Evolutionary conservation across 164 flowering plant species (phyloP).

Genomic region (Platanus orientalis): DNA sequence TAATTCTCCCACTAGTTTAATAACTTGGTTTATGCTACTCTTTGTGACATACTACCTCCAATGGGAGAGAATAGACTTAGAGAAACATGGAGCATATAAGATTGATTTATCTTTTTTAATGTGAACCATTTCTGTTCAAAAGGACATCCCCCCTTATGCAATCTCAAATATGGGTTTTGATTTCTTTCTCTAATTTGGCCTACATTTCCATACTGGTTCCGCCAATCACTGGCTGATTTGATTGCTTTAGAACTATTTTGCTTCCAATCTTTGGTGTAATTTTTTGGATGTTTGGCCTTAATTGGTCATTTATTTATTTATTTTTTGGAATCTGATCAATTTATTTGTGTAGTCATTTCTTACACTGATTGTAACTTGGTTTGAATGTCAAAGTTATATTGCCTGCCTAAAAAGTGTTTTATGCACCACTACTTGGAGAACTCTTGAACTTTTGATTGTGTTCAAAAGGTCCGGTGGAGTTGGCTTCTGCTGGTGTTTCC

Average conservation of each 20-base stretch:
- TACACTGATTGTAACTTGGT: constrained; percentile 11
- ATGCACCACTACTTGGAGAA: not conserved
- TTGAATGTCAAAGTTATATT: not conserved
- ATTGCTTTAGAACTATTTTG: not conserved
- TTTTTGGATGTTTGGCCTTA: not conserved
- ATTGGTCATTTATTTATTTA: not conserved
- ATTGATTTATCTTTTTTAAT: too few species aligned
- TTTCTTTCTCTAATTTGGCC: not conserved
- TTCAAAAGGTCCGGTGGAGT: constrained; percentile 69
- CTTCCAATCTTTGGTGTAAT: not conserved
- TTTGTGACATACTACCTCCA: too few species aligned
- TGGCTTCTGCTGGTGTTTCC: constrained; percentile 97
- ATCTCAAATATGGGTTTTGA: not conserved
- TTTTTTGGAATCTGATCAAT: not conserved
- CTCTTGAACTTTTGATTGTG: not conserved
- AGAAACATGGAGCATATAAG: too few species aligned
- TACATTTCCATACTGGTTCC: not conserved
- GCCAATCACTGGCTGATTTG: not conserved
- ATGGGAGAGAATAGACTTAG: too few species aligned
- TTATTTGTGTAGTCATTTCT: not conserved
- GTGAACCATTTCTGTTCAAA: not conserved
- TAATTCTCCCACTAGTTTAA: too few species aligned
- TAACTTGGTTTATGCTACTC: too few species aligned
- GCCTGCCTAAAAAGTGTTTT: not conserved
- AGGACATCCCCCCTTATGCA: not conserved